These are phyloP conservation scores for Prunus campanulata DNA, from an alignment of 306 rosid species.

Conservation along the genomic window DNA sequence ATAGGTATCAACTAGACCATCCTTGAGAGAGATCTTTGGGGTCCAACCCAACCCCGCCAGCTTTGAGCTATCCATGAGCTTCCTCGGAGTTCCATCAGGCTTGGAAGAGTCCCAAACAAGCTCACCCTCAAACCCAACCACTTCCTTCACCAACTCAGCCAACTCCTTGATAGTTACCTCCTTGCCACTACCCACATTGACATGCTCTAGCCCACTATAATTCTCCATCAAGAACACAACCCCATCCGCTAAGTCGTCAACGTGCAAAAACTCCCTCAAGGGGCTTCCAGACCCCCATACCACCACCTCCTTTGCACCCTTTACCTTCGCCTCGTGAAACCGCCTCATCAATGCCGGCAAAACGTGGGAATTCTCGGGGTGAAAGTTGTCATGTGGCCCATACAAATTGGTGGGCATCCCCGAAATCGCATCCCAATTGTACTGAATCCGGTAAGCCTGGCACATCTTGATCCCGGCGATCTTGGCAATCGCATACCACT, in stretches of 20 bases:
- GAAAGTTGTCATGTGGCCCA: conserved; percentile 83
- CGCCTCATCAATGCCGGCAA: conserved; percentile 90
- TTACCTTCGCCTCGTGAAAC: conserved; percentile 90
- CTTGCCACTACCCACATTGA: conserved; percentile 89
- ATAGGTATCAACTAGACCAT: conserved; percentile 86
- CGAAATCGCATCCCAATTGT: conserved; percentile 82
- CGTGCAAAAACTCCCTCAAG: conserved; percentile 89
- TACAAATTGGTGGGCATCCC: conserved; percentile 97
- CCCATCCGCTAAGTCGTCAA: conserved; percentile 81
- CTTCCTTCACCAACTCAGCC: conserved; percentile 88
- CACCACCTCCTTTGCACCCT: conserved; percentile 73
- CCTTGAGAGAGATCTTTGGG: conserved; percentile 80
- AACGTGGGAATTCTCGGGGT: conserved; percentile 91
- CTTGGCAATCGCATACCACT: conserved; percentile 97
- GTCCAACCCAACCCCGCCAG: conserved; percentile 79
- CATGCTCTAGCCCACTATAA: conserved; percentile 76
- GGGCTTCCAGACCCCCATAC: conserved; percentile 99
- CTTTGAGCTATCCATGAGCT: conserved; percentile 90
- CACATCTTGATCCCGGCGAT: conserved; percentile 97
- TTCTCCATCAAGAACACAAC: conserved; percentile 73
- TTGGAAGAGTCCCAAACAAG: conserved; percentile 89
- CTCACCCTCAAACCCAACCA: conserved; percentile 79
- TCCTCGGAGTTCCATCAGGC: conserved; percentile 97
- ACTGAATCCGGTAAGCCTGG: conserved; percentile 82
- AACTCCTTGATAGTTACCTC: conserved; percentile 86